These are phyloP conservation scores for Pichia sp. DNA, from an alignment of 1,139 yeast species.

Conservation along the genomic window DNA sequence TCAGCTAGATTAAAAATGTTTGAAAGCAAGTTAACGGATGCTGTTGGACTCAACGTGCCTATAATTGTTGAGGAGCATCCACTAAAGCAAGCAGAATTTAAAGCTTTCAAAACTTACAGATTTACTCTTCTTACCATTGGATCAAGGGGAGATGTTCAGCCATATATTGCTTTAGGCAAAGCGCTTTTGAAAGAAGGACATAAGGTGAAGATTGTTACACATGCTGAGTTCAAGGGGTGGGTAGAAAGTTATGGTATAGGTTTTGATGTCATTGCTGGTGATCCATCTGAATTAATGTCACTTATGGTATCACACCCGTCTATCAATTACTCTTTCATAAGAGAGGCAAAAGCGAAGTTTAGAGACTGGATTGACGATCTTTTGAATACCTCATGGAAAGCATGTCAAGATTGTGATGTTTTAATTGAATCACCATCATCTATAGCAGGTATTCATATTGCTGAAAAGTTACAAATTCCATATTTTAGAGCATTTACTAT, in stretches of 20 bases:
- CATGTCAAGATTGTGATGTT: constrained; percentile 75
- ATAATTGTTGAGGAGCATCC: constrained; percentile 65
- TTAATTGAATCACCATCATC: constrained; percentile 92
- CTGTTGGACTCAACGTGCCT: constrained; percentile 63
- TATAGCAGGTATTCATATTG: constrained; percentile 92
- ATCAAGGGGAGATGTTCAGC: constrained; percentile 94
- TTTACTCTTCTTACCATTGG: constrained; percentile 84
- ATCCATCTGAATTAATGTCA: constrained; percentile 88
- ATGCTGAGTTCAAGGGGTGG: constrained; percentile 75
- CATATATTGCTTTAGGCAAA: constrained; percentile 83
- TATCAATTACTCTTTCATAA: constrained; percentile 74
- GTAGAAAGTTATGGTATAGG: constrained; percentile 59
- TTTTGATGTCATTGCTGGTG: constrained; percentile 79
- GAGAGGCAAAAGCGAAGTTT: constrained; percentile 78
- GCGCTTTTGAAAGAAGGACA: constrained; percentile 81
- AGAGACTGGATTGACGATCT: constrained; percentile 76
- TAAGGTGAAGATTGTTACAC: constrained; percentile 78
- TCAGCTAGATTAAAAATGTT: constrained; percentile 56
- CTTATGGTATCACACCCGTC: constrained; percentile 90
- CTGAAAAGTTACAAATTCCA: constrained; percentile 85
- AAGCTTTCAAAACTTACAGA: constrained; percentile 49
- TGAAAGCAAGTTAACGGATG: constrained; percentile 56
- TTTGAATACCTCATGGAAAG: constrained; percentile 70
- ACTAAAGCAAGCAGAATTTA: constrained; percentile 43
- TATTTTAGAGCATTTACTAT: constrained; percentile 93